A percentile compares a stretch with the other conserved stretches of the same genome.
Evolutionary conservation across 106 monocot genomes (phyloP).

Genomic region (Cymbidium sinense): DNA sequence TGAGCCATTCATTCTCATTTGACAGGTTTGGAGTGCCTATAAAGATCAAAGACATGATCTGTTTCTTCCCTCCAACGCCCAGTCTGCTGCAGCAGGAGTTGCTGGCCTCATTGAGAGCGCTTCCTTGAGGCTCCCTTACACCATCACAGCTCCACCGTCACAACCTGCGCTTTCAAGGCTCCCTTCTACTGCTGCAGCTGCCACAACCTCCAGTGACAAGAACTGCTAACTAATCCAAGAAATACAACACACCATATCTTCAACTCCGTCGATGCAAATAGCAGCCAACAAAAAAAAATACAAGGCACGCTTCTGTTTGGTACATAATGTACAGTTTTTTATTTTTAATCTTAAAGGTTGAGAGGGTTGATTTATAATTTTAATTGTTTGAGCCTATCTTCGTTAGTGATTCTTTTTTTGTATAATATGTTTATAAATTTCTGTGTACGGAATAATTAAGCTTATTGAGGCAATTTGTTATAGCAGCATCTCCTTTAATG

Average conservation of each 20-base stretch:
- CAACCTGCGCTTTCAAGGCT: constrained; percentile 42
- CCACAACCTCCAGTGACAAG: constrained; percentile 33
- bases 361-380: constrained; percentile 3
- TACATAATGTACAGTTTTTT: constrained; percentile 34
- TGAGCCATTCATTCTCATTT: constrained; percentile 4
- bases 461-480: neutral
- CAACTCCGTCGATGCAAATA: no score
- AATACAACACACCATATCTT: no score
- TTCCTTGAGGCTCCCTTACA: constrained; percentile 56
- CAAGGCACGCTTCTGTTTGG: neutral
- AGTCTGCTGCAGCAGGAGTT: constrained; percentile 95
- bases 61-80: constrained; percentile 96
- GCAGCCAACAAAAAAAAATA: neutral
- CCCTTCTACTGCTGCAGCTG: constrained; percentile 25
- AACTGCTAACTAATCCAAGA: neutral
- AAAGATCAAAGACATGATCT: constrained; percentile 98
- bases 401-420: neutral
- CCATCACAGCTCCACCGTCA: constrained; percentile 68
- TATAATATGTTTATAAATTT: neutral
- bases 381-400: neutral
- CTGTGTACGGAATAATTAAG: neutral
- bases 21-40: constrained; percentile 95
- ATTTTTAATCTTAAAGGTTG: constrained; percentile 2
- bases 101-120: constrained; percentile 97
- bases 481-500: neutral